A percentile compares a stretch with the other conserved stretches of the same genome.
phyloP scores from a whole-genome alignment of 2,329 filamentous ascomycete species.

The Alternaria rosae region DNA sequence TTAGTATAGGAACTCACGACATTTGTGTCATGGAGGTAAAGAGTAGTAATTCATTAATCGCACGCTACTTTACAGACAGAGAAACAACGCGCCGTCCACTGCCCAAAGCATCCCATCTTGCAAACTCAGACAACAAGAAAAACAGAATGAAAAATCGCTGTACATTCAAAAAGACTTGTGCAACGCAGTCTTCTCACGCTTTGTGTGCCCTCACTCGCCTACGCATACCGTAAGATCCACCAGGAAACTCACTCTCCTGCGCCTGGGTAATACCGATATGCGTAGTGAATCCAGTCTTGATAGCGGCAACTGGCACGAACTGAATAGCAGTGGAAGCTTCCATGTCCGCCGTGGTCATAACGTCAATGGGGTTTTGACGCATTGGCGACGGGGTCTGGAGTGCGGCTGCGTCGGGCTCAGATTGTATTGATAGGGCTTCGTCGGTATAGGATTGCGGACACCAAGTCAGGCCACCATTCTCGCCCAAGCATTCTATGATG shows the following conservation, averaged over 20 bases:
- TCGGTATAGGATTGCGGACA: not conserved
- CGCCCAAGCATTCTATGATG: not conserved
- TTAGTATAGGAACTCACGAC: not conserved
- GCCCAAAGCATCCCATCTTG: not conserved
- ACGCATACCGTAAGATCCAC: not conserved
- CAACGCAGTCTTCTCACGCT: not conserved
- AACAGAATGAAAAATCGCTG: not conserved
- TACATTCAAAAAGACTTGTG: not conserved
- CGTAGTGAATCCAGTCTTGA: not conserved
- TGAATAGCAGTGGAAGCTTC: not conserved
- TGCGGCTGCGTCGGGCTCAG: not conserved
- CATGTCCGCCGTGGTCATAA: not conserved
- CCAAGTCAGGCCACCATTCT: not conserved
- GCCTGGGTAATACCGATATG: not conserved
- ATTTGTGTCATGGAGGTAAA: not conserved
- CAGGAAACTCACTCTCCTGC: not conserved
- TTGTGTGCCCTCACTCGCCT: not conserved
- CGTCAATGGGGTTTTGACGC: not conserved
- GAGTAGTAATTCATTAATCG: conserved; percentile 5
- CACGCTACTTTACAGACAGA: not conserved
- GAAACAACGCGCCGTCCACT: not conserved
- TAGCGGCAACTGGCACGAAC: not conserved
- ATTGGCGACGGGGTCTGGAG: not conserved
- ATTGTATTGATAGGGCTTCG: not conserved
- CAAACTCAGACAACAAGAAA: not conserved